Evolutionary conservation across 2,329 filamentous ascomycete genomes (phyloP).

Genomic region (Nemania sp.): DNA sequence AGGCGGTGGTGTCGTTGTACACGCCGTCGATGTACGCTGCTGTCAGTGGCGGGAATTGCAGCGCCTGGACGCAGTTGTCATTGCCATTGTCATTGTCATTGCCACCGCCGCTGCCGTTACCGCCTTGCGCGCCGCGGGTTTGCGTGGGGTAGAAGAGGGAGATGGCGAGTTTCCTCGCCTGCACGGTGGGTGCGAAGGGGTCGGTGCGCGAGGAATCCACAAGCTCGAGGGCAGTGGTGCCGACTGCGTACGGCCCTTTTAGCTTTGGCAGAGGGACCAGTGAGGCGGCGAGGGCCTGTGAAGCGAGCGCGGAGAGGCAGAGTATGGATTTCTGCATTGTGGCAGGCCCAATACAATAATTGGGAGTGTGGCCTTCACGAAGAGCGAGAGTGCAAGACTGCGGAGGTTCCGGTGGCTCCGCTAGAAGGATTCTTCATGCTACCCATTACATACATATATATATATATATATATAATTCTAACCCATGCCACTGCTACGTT

Average conservation of each 20-base stretch:
- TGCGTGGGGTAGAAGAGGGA: slow-evolving; percentile 24
- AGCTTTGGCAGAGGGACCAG: slow-evolving; percentile 8
- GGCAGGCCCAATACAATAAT: neutral
- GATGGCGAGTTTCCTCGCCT: slow-evolving; percentile 5
- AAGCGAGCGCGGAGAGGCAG: neutral
- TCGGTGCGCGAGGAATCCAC: slow-evolving; percentile 19
- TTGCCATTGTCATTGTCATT: too few relatives aligned
- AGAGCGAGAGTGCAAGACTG: neutral
- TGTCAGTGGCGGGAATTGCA: slow-evolving; percentile 21
- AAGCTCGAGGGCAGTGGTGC: slow-evolving; percentile 11
- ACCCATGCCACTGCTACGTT: too few relatives aligned
- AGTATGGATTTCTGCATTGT: slow-evolving; percentile 1
- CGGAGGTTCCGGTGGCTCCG: neutral
- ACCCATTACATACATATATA: slow-evolving; percentile 11
- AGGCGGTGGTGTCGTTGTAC: slow-evolving; percentile 14
- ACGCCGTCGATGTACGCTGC: slow-evolving; percentile 16
- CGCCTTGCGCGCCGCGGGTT: too few relatives aligned
- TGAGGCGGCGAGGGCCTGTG: slow-evolving; percentile 10
- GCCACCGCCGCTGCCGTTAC: too few relatives aligned
- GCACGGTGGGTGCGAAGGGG: slow-evolving; percentile 15
- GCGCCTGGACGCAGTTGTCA: neutral
- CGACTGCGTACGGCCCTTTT: slow-evolving; percentile 10
- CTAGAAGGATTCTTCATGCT: neutral
- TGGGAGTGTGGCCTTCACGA: neutral
- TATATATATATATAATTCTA: slow-evolving; percentile 7